These are phyloP conservation scores for Phytophthora ramorum DNA, from an alignment of 352 stramenopile species.

Conservation along the genomic window DNA sequence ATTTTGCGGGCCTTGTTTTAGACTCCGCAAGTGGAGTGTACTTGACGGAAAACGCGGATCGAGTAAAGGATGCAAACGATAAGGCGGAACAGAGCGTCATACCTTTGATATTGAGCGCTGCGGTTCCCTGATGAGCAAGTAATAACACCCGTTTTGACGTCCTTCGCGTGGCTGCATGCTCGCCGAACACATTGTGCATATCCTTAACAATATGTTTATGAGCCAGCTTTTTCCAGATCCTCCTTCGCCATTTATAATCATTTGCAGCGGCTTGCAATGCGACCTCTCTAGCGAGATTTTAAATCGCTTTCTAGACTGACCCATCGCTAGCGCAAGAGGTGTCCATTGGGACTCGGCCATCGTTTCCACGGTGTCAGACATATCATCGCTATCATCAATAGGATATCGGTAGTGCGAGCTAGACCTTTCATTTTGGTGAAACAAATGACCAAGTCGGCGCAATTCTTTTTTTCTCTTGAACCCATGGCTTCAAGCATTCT, in stretches of 20 bases:
- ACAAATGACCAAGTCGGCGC: neutral
- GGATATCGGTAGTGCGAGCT: neutral
- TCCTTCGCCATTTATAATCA: conserved; percentile 3
- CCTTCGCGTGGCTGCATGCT: neutral
- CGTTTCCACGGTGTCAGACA: neutral
- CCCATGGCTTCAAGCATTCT: neutral
- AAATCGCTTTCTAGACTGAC: conserved; percentile 1
- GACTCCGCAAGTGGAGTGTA: conserved; percentile 3
- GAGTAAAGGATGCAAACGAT: neutral
- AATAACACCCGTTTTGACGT: conserved; percentile 2
- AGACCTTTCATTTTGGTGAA: conserved; percentile 1
- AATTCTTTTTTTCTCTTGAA: conserved; percentile 1
- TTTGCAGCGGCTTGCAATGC: neutral
- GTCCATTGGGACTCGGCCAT: conserved; percentile 9
- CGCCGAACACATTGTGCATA: conserved; percentile 2
- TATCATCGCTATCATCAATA: conserved; percentile 2
- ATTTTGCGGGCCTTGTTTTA: neutral
- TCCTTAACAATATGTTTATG: conserved; percentile 7
- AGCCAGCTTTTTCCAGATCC: conserved; percentile 2
- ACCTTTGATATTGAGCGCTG: conserved; percentile 7
- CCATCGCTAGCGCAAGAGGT: conserved; percentile 3
- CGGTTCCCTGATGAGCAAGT: conserved; percentile 7
- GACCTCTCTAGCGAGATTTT: neutral
- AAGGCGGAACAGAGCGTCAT: conserved; percentile 3
- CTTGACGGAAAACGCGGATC: conserved; percentile 1